These are phyloP conservation scores for Leccinum incarnatum DNA, from an alignment of 768 basidiomycete genomes.

Conservation along the genomic window DNA sequence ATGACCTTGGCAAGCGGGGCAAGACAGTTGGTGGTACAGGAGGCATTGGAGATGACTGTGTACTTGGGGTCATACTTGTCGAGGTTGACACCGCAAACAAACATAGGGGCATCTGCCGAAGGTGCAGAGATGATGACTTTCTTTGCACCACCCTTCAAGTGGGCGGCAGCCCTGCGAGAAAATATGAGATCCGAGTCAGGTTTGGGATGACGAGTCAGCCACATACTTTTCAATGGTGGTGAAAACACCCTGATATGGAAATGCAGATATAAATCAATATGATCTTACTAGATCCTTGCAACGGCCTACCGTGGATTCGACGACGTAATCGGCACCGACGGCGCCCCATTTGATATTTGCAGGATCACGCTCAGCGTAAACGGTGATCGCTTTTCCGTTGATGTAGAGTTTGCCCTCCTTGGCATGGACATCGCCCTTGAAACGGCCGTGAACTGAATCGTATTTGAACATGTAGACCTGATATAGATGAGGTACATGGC, in stretches of 20 bases:
- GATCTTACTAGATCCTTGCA: neutral
- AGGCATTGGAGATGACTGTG: slow-evolving; percentile 96
- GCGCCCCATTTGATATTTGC: slow-evolving; percentile 78
- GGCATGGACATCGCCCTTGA: slow-evolving; percentile 77
- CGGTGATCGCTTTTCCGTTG: slow-evolving; percentile 70
- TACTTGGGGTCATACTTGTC: slow-evolving; percentile 86
- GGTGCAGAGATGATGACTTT: slow-evolving; percentile 99
- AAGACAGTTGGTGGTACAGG: slow-evolving; percentile 99
- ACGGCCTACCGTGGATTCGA: slow-evolving; percentile 85
- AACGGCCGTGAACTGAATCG: slow-evolving; percentile 91
- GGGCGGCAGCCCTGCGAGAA: slow-evolving; percentile 68
- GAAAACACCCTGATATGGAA: slow-evolving; percentile 76
- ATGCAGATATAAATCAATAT: slow-evolving; percentile 1
- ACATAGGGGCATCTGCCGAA: slow-evolving; percentile 96
- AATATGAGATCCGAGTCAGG: slow-evolving; percentile 4
- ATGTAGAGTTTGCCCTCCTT: slow-evolving; percentile 90
- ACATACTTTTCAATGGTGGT: slow-evolving; percentile 85
- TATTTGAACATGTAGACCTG: slow-evolving; percentile 99
- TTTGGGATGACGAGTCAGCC: slow-evolving; percentile 9
- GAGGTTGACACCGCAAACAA: slow-evolving; percentile 93
- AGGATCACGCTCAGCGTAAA: slow-evolving; percentile 88
- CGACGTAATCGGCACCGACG: slow-evolving; percentile 86
- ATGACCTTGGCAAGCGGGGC: slow-evolving; percentile 99
- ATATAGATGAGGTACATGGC: slow-evolving; percentile 2
- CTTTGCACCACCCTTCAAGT: slow-evolving; percentile 98